phyloP scores from a whole-genome alignment of 2,329 filamentous ascomycete species.

The Ilyonectria mors-panacis region DNA sequence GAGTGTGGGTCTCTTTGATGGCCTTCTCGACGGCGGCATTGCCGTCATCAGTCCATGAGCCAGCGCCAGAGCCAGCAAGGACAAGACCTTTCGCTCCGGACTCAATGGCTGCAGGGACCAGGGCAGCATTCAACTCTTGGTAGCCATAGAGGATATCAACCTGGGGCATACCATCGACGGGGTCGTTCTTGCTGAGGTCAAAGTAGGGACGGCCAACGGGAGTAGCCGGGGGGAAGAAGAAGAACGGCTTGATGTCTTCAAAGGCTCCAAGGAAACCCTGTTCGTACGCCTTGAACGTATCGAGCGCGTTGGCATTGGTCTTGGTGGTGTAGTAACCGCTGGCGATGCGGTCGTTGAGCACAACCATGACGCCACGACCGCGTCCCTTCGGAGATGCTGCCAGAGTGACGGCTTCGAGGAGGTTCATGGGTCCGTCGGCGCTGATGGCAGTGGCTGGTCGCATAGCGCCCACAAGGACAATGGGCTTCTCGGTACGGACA shows the following conservation, averaged over 20 bases:
- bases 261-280: constrained; percentile 71
- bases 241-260: constrained; percentile 70
- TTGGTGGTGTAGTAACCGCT: constrained; percentile 71
- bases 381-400: constrained; percentile 58
- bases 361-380: constrained; percentile 70
- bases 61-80: constrained; percentile 68
- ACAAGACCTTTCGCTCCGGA: constrained; percentile 68
- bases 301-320: constrained; percentile 72
- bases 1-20: constrained; percentile 59
- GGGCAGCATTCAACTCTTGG: constrained; percentile 62
- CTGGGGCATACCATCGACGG: constrained; percentile 59
- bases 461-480: constrained; percentile 74
- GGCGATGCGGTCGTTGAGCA: constrained; percentile 73
- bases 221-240: constrained; percentile 68
- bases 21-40: constrained; percentile 56
- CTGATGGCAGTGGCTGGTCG: constrained; percentile 72
- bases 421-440: constrained; percentile 74
- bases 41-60: constrained; percentile 51
- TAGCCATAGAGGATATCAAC: constrained; percentile 71
- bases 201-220: constrained; percentile 63
- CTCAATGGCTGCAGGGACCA: constrained; percentile 62
- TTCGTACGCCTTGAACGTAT: constrained; percentile 72
- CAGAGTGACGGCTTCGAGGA: constrained; percentile 71
- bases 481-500: constrained; percentile 69
- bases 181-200: constrained; percentile 49